These are phyloP conservation scores for Microcos paniculata DNA, from an alignment of 345 rosid genomes.

Conservation along the genomic window DNA sequence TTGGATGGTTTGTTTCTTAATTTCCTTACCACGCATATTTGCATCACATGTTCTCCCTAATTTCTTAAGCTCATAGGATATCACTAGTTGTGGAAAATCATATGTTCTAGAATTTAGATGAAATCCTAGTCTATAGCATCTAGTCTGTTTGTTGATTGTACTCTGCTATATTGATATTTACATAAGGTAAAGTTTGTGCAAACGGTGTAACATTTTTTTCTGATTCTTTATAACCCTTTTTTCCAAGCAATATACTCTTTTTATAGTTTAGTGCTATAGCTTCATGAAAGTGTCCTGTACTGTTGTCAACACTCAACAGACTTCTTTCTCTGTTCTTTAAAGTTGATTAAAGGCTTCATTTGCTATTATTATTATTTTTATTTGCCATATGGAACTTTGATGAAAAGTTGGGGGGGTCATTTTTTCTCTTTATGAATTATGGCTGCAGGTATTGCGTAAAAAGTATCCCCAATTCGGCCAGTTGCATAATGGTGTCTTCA, in stretches of 20 bases:
- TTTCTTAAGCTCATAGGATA: not conserved
- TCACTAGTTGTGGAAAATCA: not conserved
- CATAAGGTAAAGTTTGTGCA: not conserved
- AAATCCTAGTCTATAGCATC: not conserved
- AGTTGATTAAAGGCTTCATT: constrained; percentile 5
- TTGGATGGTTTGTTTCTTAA: constrained; percentile 75
- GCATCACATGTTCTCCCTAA: not conserved
- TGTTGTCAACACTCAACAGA: not conserved
- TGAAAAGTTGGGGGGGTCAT: not conserved
- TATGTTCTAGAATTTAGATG: not conserved
- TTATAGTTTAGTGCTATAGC: not conserved
- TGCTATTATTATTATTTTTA: not conserved
- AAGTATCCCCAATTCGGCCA: constrained; percentile 96
- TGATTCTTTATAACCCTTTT: not conserved
- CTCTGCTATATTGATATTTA: not conserved
- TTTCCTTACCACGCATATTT: constrained; percentile 3
- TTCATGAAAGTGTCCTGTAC: not conserved
- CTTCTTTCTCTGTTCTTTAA: not conserved
- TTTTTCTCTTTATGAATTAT: constrained; percentile 4
- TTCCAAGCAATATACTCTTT: not conserved
- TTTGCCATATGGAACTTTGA: not conserved
- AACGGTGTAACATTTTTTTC: not conserved
- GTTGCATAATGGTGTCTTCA: constrained; percentile 84
- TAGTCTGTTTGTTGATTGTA: not conserved
- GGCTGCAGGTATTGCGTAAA: constrained; percentile 74